Conservation (phyloP, 257 asterid species). For the Lithospermum erythrorhizon region DNA sequence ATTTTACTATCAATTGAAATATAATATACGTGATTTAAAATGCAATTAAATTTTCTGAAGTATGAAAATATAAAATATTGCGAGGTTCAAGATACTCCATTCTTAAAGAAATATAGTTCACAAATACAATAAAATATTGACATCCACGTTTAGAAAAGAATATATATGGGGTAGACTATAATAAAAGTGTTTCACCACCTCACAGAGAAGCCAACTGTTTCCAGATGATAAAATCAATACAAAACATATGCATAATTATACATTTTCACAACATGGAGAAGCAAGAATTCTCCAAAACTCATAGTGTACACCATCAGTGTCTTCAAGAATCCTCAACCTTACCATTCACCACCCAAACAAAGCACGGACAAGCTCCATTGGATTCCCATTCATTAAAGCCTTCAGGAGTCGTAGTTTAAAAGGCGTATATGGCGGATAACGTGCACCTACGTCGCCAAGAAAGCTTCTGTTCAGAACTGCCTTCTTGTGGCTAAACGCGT, state of each 20-base stretch:
- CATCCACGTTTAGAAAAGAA: no score
- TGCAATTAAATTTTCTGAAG: no score
- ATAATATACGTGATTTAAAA: no score
- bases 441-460: conserved; percentile 53
- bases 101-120: no score
- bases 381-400: conserved; percentile 51
- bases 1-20: no score
- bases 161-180: no score
- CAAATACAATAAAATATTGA: no score
- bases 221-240: background rate
- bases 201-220: background rate
- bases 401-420: conserved; percentile 45
- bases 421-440: conserved; percentile 81
- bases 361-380: conserved; percentile 47
- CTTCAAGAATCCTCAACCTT: conserved; percentile 2
- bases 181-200: background rate
- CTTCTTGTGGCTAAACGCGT: conserved; percentile 89
- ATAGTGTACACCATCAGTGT: background rate
- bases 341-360: conserved; percentile 68
- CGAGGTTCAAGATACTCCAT: no score
- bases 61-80: no score
- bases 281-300: background rate
- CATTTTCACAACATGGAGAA: background rate
- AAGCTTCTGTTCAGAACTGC: conserved; percentile 65
- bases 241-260: no score